A percentile compares a stretch with the other conserved stretches of the same genome.
Conservation (phyloP, 768 basidiomycete species). For the Kwoniella sp. region DNA sequence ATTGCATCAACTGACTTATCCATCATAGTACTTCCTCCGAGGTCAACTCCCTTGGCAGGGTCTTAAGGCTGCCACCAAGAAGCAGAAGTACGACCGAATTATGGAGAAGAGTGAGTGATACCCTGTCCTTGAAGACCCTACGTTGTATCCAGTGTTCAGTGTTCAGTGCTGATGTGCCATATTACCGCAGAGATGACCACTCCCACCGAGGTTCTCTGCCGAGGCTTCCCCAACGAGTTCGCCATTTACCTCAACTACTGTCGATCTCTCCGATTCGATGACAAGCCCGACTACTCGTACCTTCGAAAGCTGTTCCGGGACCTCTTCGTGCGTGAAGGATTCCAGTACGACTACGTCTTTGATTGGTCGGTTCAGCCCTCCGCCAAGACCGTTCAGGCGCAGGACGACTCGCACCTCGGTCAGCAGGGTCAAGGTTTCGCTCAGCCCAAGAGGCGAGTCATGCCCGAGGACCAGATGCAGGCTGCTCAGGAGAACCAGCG, state of each 20-base stretch:
- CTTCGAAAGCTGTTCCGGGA: slow-evolving; percentile 97
- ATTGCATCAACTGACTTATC: neutral
- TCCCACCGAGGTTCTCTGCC: slow-evolving; percentile 79
- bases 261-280: slow-evolving; percentile 96
- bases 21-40: slow-evolving; percentile 80
- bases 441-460: slow-evolving; percentile 26
- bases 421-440: slow-evolving; percentile 9
- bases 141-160: too few species aligned
- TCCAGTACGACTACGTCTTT: slow-evolving; percentile 99
- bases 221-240: slow-evolving; percentile 99
- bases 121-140: neutral
- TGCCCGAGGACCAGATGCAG: slow-evolving; percentile 26
- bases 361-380: slow-evolving; percentile 69
- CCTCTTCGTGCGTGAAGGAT: slow-evolving; percentile 93
- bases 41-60: slow-evolving; percentile 99
- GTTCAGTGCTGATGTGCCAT: neutral
- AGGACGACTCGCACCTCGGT: slow-evolving; percentile 21
- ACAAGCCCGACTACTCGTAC: slow-evolving; percentile 99
- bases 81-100: slow-evolving; percentile 99
- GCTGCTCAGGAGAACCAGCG: slow-evolving; percentile 37
- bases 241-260: slow-evolving; percentile 99
- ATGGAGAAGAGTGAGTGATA: slow-evolving; percentile 84
- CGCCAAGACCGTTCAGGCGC: slow-evolving; percentile 21
- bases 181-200: slow-evolving; percentile 80
- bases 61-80: slow-evolving; percentile 99